Percentiles rank a stretch among this genome's conserved stretches.
Evolutionary conservation across 2,329 filamentous ascomycete genomes (phyloP).

Genomic region (Diaporthe aspalathi): DNA sequence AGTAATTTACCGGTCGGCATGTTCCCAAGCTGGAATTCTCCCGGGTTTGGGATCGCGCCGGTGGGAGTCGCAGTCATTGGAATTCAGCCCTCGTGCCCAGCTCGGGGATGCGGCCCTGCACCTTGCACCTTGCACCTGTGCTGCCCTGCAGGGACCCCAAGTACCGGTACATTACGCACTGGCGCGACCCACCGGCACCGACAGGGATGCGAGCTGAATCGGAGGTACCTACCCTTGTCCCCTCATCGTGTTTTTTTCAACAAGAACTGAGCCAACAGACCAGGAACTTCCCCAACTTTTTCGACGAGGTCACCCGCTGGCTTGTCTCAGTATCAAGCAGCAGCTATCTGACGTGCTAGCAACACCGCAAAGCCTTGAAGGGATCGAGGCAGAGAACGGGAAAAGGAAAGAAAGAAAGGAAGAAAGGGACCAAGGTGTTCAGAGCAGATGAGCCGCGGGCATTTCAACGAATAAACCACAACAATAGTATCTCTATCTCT

Average conservation of each 20-base stretch:
- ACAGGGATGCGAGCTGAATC: slow-evolving; percentile 31
- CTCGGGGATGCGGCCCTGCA: slow-evolving; percentile 1
- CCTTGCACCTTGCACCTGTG: background rate
- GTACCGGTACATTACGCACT: slow-evolving; percentile 38
- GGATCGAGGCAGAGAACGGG: background rate
- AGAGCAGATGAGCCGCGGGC: slow-evolving; percentile 5
- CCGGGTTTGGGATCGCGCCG: background rate
- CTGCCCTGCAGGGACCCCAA: slow-evolving; percentile 12
- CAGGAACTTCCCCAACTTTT: slow-evolving; percentile 48
- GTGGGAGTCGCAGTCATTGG: slow-evolving; percentile 11
- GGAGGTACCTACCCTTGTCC: slow-evolving; percentile 34
- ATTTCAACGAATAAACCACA: slow-evolving; percentile 1
- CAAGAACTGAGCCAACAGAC: slow-evolving; percentile 45
- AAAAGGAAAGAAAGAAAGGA: background rate
- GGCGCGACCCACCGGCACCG: slow-evolving; percentile 14
- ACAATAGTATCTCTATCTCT: background rate
- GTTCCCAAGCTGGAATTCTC: background rate
- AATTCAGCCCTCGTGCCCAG: slow-evolving; percentile 11
- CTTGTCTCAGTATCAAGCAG: background rate
- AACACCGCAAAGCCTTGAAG: too few species aligned
- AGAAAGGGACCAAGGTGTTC: slow-evolving; percentile 5
- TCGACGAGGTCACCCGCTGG: slow-evolving; percentile 30
- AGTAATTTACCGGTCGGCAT: background rate
- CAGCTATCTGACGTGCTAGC: background rate
- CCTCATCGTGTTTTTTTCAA: slow-evolving; percentile 41